phyloP scores from a whole-genome alignment of 768 basidiomycete species.

The Suillus discolor region DNA sequence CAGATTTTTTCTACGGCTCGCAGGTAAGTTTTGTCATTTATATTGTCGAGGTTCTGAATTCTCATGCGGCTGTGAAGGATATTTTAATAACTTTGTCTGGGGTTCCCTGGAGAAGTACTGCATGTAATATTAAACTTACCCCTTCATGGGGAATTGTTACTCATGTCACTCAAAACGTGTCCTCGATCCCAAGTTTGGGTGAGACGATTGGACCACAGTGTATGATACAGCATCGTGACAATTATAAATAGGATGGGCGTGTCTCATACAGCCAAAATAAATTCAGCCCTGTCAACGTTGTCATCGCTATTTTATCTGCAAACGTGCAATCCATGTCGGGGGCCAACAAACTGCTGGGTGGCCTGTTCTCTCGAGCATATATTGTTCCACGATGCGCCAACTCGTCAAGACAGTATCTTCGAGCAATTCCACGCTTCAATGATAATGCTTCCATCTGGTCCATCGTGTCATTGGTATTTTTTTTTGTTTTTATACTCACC shows the following conservation, averaged over 20 bases:
- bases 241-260: constrained; percentile 45
- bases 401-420: constrained; percentile 25
- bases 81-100: constrained; percentile 61
- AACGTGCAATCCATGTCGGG: background rate
- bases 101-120: background rate
- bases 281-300: background rate
- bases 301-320: background rate
- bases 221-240: background rate
- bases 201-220: constrained; percentile 16
- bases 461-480: background rate
- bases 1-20: constrained; percentile 46
- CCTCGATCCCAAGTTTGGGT: constrained; percentile 61
- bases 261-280: constrained; percentile 29
- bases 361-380: constrained; percentile 31
- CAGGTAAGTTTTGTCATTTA: constrained; percentile 33
- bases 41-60: background rate
- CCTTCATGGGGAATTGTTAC: constrained; percentile 55
- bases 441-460: background rate
- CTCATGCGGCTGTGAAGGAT: constrained; percentile 41
- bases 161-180: constrained; percentile 54
- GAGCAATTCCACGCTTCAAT: constrained; percentile 30
- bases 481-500: background rate
- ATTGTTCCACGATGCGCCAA: constrained; percentile 59
- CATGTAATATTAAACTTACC: background rate
- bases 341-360: background rate